These are phyloP conservation scores for Agaricus blazei DNA, from an alignment of 768 basidiomycete species.

Conservation along the genomic window DNA sequence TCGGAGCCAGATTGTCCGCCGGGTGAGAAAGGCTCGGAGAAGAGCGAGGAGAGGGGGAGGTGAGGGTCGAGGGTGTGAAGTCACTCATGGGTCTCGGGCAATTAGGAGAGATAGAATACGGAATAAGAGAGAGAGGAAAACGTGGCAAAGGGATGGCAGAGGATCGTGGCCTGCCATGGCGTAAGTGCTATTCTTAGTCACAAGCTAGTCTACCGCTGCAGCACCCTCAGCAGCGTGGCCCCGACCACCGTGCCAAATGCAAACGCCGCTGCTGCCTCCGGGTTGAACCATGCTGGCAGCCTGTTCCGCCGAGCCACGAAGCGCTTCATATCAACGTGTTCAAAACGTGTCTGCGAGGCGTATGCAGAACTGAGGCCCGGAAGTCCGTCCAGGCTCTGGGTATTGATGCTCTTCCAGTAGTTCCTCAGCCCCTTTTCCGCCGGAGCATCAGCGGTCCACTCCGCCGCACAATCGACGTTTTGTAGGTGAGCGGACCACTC, in stretches of 20 bases:
- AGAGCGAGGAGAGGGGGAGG: conserved; percentile 5
- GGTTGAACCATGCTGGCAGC: neutral
- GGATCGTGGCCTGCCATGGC: neutral
- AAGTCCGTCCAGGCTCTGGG: conserved; percentile 46
- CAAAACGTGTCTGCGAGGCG: conserved; percentile 2
- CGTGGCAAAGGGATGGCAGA: conserved; percentile 1
- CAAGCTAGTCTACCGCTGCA: neutral
- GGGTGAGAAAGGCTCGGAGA: conserved; percentile 1
- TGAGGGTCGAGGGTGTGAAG: neutral
- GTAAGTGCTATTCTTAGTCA: neutral
- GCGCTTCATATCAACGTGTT: conserved; percentile 2
- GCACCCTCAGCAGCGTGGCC: neutral
- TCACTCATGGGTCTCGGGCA: conserved; percentile 2
- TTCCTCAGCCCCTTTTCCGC: conserved; percentile 38
- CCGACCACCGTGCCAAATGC: neutral
- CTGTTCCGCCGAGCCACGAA: neutral
- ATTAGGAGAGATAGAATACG: neutral
- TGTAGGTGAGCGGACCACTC: conserved; percentile 32
- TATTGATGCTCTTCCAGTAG: conserved; percentile 46
- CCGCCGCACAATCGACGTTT: conserved; percentile 25
- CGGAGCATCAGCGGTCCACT: conserved; percentile 3
- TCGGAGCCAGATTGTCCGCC: conserved; percentile 5
- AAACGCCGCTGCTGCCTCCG: neutral
- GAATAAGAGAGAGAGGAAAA: neutral
- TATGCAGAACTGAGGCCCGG: conserved; percentile 32